Base-by-base conservation (phyloP, 352 stramenopile genomes). In the Elongisporangium undulatum region DNA sequence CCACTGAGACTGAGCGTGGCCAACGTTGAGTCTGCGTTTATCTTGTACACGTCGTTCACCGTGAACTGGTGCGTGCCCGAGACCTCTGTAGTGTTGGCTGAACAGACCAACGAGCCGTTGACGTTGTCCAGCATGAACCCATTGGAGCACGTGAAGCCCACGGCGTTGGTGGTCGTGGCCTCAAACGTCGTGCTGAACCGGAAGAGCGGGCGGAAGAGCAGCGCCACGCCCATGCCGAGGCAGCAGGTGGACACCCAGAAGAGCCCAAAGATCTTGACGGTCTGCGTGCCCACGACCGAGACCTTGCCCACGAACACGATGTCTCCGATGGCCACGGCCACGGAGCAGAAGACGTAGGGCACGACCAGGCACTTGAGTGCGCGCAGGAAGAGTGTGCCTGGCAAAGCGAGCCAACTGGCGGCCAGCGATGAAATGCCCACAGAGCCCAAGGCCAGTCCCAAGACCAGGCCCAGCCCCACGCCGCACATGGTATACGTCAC, bases 271-370 rank as follows among this genome's bases (percentile, higher is more conserved):
- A 91, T 78, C 38, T 71, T 70, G 34, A 89, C 58, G 15, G 85
- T 94, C 58, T 89, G 75, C 9, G 77, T 52, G 12, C 80, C 81
- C 13, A 94, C 68, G 19, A 89, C 68, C 5, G 77, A 89, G 0
- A 88, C 73, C 62, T 90, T 91, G 34, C 82, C 82, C 4, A 90
- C 76, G 41, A 82, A 85, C 38, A 94, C 72, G 41, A 91, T 86
- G 62, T 92, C 85, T 0, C 78, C 80, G 16, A 92, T 82, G 21
- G 82, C 81, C 12, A 94, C 80, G 0, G 83, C 79, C 13, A 94
- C 82, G 0, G 80, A 82, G 55, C 79, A 92, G 68, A 94, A 94
- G 4, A 92, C 82, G 57, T 92, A 87, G 21, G 85, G 85, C 15
- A 94, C 61, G 20, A 92, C 82, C 7, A 94, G 66, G 22, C 79